These are phyloP conservation scores for Phytophthora colocasiae DNA, from an alignment of 352 stramenopile genomes.

Conservation along the genomic window DNA sequence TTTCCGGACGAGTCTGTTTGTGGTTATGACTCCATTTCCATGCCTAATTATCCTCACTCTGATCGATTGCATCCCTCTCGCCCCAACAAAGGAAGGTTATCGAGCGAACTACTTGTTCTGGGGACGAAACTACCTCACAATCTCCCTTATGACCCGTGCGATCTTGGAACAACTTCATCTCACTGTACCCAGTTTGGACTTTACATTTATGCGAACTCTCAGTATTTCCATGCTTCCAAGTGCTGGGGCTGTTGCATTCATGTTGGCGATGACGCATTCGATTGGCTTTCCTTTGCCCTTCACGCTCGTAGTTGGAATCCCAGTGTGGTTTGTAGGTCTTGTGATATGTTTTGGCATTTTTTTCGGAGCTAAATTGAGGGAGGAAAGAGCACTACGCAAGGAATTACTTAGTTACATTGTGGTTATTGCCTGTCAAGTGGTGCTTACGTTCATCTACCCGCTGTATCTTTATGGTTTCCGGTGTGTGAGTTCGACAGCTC, in stretches of 20 bases:
- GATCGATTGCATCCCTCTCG: constrained; percentile 31
- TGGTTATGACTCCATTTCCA: constrained; percentile 19
- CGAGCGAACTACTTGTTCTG: constrained; percentile 37
- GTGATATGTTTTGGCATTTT: constrained; percentile 30
- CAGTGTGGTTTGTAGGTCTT: constrained; percentile 32
- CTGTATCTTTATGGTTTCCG: constrained; percentile 58
- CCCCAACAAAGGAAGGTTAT: constrained; percentile 18
- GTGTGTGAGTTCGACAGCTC: constrained; percentile 21
- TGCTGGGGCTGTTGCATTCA: constrained; percentile 32
- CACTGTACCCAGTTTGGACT: constrained; percentile 25
- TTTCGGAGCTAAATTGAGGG: constrained; percentile 34
- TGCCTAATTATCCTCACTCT: constrained; percentile 31
- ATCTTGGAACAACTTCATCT: constrained; percentile 32
- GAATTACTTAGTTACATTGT: constrained; percentile 36
- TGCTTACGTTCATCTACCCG: constrained; percentile 55
- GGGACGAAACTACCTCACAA: constrained; percentile 28
- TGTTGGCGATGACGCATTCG: constrained; percentile 30
- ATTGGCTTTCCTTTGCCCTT: constrained; percentile 58
- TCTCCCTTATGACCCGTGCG: constrained; percentile 28
- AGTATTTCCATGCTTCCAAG: constrained; percentile 30
- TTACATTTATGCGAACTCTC: constrained; percentile 9
- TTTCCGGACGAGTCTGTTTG: constrained; percentile 13
- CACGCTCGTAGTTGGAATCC: constrained; percentile 41
- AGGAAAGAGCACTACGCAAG: constrained; percentile 12
- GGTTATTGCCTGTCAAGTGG: constrained; percentile 44